Evolutionary conservation across 176 grass and related monocot genomes (phyloP).

Genomic region (Alloteropsis semialata): DNA sequence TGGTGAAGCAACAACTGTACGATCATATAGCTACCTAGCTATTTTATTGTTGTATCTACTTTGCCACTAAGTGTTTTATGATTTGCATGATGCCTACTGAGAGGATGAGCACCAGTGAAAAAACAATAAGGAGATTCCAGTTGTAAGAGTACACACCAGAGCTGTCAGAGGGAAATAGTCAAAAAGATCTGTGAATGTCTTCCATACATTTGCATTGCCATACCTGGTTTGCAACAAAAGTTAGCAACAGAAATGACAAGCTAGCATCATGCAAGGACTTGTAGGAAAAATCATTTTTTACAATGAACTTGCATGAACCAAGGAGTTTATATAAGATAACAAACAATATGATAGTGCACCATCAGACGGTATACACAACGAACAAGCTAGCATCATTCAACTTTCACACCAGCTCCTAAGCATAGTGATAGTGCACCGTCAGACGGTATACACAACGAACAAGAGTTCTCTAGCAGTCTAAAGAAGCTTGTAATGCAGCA

Average conservation of each 20-base stretch:
- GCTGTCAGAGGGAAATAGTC: slow-evolving; percentile 96
- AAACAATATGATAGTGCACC: neutral
- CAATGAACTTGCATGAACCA: slow-evolving; percentile 8
- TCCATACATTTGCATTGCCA: slow-evolving; percentile 95
- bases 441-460: slow-evolving; percentile 2
- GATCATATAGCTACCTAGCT: neutral
- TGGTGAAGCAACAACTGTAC: neutral
- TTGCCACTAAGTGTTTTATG: neutral
- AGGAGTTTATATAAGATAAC: slow-evolving; percentile 16
- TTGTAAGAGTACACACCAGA: slow-evolving; percentile 54
- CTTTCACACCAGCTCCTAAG: slow-evolving; percentile 8
- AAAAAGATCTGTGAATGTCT: slow-evolving; percentile 94
- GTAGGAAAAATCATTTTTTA: neutral
- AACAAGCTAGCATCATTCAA: neutral
- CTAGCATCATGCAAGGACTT: neutral
- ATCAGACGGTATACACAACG: neutral
- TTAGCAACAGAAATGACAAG: slow-evolving; percentile 15
- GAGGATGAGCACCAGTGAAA: neutral
- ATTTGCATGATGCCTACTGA: neutral
- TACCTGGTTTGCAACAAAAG: slow-evolving; percentile 59
- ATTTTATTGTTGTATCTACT: neutral
- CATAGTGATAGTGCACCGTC: neutral
- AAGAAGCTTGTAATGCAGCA: neutral
- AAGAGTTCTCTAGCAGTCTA: neutral
- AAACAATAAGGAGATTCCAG: neutral